Evolutionary conservation across 352 stramenopile genomes (phyloP).

Genomic region (Phytophthora palmivora): DNA sequence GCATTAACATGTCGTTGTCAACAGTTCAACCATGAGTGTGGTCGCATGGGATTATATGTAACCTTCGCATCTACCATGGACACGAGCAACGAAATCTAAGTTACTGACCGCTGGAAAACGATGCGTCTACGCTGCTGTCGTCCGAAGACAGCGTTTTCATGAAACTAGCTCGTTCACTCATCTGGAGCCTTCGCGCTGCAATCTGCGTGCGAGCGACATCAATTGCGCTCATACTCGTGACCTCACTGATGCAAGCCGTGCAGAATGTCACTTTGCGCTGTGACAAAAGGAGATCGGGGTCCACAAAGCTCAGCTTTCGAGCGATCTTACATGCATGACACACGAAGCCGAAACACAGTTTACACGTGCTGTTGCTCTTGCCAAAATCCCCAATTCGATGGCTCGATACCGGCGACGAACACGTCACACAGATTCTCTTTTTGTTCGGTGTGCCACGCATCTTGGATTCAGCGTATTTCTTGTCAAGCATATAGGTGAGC

Average conservation of each 20-base stretch:
- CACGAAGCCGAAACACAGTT: conserved; percentile 35
- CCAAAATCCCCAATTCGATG: conserved; percentile 22
- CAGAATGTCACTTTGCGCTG: conserved; percentile 42
- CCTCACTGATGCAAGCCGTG: conserved; percentile 36
- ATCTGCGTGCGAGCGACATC: conserved; percentile 22
- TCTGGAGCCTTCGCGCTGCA: background rate
- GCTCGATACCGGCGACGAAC: background rate
- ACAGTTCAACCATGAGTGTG: too few relatives aligned
- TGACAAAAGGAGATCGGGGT: conserved; percentile 18
- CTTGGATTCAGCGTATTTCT: conserved; percentile 16
- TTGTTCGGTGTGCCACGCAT: conserved; percentile 13
- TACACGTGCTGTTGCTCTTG: conserved; percentile 34
- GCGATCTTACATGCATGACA: conserved; percentile 30
- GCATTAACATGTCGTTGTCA: too few relatives aligned
- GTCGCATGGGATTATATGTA: too few relatives aligned
- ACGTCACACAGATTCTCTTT: conserved; percentile 25
- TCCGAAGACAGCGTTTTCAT: conserved; percentile 19
- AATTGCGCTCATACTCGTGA: conserved; percentile 36
- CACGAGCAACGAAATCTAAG: background rate
- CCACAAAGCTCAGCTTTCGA: conserved; percentile 34
- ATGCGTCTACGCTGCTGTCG: conserved; percentile 10
- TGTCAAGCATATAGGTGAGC: conserved; percentile 35
- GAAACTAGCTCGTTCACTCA: conserved; percentile 11
- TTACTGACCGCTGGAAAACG: conserved; percentile 17
- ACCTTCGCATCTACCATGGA: too few relatives aligned